A percentile compares a stretch with the other conserved stretches of the same genome.
phyloP scores from a whole-genome alignment of 768 basidiomycete species.

The Thelephora aurantiotincta region DNA sequence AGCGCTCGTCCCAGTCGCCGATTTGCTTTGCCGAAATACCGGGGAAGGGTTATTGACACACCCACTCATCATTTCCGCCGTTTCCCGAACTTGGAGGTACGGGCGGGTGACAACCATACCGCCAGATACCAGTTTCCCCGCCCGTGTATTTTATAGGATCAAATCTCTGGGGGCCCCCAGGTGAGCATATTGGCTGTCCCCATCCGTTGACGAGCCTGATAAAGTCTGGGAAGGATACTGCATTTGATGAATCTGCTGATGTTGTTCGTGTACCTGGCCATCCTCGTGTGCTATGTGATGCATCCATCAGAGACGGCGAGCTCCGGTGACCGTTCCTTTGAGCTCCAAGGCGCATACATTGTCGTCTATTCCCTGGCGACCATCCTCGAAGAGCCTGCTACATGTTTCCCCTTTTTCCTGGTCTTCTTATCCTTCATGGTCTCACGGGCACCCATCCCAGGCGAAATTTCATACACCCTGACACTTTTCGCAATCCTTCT shows the following conservation, averaged over 20 bases:
- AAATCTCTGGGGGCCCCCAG: conserved; percentile 31
- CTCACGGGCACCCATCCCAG: conserved; percentile 24
- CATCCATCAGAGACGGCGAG: not conserved
- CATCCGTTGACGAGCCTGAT: not conserved
- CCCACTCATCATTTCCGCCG: conserved; percentile 24
- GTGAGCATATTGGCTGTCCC: conserved; percentile 16
- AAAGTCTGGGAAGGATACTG: conserved; percentile 18
- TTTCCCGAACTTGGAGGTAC: conserved; percentile 27
- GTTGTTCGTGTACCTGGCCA: conserved; percentile 24
- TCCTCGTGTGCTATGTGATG: conserved; percentile 21
- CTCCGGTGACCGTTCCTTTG: not conserved
- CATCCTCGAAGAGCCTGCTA: conserved; percentile 16
- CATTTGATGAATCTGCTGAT: conserved; percentile 29
- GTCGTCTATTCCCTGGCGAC: conserved; percentile 21
- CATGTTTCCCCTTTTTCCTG: conserved; percentile 23
- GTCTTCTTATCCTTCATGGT: conserved; percentile 30
- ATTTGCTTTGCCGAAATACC: not conserved
- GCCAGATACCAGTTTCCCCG: not conserved
- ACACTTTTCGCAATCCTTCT: conserved; percentile 27
- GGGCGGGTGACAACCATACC: conserved; percentile 10
- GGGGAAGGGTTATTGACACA: conserved; percentile 12
- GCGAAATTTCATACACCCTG: conserved; percentile 24
- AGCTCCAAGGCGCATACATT: conserved; percentile 11
- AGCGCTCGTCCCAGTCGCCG: not conserved
- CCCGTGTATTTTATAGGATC: conserved; percentile 14